These are phyloP conservation scores for Gracilaria domingensis DNA, from an alignment of 23 red algal genomes.

Conservation along the genomic window DNA sequence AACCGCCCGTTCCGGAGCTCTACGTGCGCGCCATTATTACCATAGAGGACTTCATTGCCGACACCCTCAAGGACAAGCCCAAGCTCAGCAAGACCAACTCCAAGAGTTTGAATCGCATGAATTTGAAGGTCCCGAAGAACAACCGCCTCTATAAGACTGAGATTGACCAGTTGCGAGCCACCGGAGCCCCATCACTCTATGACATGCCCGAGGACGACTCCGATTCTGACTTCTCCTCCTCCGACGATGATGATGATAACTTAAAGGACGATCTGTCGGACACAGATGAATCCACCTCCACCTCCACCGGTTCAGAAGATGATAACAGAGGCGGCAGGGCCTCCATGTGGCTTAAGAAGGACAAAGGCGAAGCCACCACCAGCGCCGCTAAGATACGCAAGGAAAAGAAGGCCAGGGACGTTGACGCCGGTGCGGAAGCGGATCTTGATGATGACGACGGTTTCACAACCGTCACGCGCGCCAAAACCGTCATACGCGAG, in stretches of 20 bases:
- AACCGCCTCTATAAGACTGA: slow-evolving; percentile 73
- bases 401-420: slow-evolving; percentile 15
- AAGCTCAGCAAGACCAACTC: slow-evolving; percentile 98
- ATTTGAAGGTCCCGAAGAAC: slow-evolving; percentile 89
- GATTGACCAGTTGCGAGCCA: slow-evolving; percentile 81
- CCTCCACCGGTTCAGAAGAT: slow-evolving; percentile 44
- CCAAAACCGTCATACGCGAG: slow-evolving; percentile 47
- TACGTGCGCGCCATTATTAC: slow-evolving; percentile 83
- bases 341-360: slow-evolving; percentile 76
- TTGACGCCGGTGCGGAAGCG: slow-evolving; percentile 51
- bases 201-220: slow-evolving; percentile 68
- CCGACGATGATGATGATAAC: slow-evolving; percentile 22
- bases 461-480: slow-evolving; percentile 59
- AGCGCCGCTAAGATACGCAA: slow-evolving; percentile 10
- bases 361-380: slow-evolving; percentile 22
- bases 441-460: slow-evolving; percentile 71
- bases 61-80: slow-evolving; percentile 76
- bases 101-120: slow-evolving; percentile 96
- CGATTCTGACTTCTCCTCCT: slow-evolving; percentile 41
- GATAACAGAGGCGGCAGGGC: slow-evolving; percentile 20
- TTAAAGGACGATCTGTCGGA: slow-evolving; percentile 41
- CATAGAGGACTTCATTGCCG: slow-evolving; percentile 83
- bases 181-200: slow-evolving; percentile 60
- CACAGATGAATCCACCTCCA: slow-evolving; percentile 48
- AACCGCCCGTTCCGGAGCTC: slow-evolving; percentile 77